These are phyloP conservation scores for Suillus tomentosus DNA, from an alignment of 768 basidiomycete genomes.

Conservation along the genomic window DNA sequence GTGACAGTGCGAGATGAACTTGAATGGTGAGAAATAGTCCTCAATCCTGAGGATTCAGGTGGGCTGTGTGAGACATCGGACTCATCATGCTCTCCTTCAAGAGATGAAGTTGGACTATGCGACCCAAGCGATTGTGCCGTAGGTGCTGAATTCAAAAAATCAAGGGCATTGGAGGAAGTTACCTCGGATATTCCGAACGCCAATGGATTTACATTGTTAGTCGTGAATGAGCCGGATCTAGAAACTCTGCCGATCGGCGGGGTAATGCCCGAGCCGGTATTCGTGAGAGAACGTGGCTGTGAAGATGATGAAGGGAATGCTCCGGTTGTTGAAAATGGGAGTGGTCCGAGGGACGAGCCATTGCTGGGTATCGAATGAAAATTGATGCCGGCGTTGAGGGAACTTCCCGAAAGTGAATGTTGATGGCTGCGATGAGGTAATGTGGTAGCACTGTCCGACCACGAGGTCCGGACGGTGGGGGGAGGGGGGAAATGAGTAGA, in stretches of 20 bases:
- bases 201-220: conserved; percentile 42
- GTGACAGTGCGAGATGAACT: conserved; percentile 22
- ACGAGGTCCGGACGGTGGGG: conserved; percentile 28
- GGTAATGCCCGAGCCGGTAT: conserved; percentile 29
- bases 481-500: conserved; percentile 27
- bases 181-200: conserved; percentile 38
- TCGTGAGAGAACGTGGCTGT: conserved; percentile 25
- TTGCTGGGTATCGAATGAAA: conserved; percentile 38
- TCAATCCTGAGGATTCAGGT: conserved; percentile 31
- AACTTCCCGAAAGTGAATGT: conserved; percentile 32
- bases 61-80: conserved; percentile 43
- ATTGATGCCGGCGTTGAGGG: conserved; percentile 27
- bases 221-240: conserved; percentile 58
- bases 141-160: conserved; percentile 28
- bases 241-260: conserved; percentile 54
- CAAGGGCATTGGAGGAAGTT: conserved; percentile 27
- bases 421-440: conserved; percentile 34
- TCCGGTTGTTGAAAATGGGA: conserved; percentile 33
- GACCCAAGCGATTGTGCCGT: conserved; percentile 16
- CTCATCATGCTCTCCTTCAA: conserved; percentile 55
- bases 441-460: conserved; percentile 31
- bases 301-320: conserved; percentile 32
- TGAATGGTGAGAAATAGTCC: conserved; percentile 25
- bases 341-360: conserved; percentile 30
- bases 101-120: conserved; percentile 39